A percentile compares a stretch with the other conserved stretches of the same genome.
Evolutionary conservation across 345 rosid species (phyloP).

Genomic region (Syzygium oleosum): DNA sequence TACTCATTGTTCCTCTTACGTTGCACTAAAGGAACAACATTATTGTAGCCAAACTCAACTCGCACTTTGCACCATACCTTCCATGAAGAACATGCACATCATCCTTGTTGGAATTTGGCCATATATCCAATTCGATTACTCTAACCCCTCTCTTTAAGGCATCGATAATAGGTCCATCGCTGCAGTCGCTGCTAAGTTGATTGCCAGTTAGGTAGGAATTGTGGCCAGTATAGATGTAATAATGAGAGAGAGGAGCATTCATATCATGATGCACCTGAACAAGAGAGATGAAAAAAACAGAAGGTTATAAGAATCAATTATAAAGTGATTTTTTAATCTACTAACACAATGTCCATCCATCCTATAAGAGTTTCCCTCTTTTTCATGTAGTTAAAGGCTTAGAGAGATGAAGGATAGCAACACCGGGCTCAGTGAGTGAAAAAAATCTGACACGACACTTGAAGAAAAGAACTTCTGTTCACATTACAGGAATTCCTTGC

Average conservation of each 20-base stretch:
- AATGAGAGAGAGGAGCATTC: conserved; percentile 66
- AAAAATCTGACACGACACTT: background rate
- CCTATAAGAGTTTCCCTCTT: background rate
- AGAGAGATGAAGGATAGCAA: background rate
- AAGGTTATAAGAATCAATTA: background rate
- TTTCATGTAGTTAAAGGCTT: background rate
- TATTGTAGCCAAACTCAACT: background rate
- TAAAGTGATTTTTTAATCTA: background rate
- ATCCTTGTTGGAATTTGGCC: conserved; percentile 51
- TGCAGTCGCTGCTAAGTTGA: conserved; percentile 60
- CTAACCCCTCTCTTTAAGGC: conserved; percentile 62
- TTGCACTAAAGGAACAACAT: background rate
- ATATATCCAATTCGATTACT: conserved; percentile 78
- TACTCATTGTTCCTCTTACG: background rate
- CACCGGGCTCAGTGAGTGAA: background rate
- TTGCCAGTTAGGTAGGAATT: conserved; percentile 84
- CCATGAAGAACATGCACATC: conserved; percentile 68
- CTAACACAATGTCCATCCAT: background rate
- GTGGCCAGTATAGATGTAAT: conserved; percentile 75
- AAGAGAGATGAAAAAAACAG: background rate
- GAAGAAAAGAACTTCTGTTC: background rate
- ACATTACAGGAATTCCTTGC: background rate
- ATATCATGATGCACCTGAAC: conserved; percentile 68
- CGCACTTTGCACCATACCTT: conserved; percentile 27
- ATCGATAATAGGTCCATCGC: conserved; percentile 46